phyloP scores from a whole-genome alignment of 106 monocot genomes.

The Triglochin maritima region DNA sequence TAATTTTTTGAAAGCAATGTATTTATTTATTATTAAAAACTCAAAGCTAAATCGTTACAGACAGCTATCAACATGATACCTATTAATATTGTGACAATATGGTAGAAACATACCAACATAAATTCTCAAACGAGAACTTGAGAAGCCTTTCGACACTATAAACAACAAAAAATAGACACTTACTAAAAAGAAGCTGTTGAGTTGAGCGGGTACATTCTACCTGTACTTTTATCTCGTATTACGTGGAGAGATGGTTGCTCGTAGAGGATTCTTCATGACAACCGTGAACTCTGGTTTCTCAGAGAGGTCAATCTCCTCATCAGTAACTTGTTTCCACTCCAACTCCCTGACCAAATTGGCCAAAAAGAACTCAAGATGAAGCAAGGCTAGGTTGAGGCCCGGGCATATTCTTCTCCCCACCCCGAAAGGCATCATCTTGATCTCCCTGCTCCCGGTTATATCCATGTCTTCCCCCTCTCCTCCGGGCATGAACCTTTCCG shows the following conservation, averaged over 20 bases:
- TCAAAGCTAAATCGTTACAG: no score
- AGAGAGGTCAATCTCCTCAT: conserved; percentile 9
- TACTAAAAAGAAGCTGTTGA: no score
- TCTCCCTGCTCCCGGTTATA: conserved; percentile 10
- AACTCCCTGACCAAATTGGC: conserved; percentile 16
- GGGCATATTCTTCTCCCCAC: conserved; percentile 23
- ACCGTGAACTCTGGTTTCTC: conserved; percentile 9
- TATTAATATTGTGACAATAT: no score
- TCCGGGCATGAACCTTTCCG: conserved; percentile 19
- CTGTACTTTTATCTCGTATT: neutral
- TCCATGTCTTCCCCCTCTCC: conserved; percentile 12
- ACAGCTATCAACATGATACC: no score
- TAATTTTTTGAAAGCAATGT: no score
- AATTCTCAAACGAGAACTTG: no score
- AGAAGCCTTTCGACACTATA: no score
- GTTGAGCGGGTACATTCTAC: no score
- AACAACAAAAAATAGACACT: no score
- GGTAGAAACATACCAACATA: no score
- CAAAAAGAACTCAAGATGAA: conserved; percentile 13
- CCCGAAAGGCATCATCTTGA: conserved; percentile 26
- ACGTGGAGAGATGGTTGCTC: conserved; percentile 2
- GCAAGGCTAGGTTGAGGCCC: conserved; percentile 12
- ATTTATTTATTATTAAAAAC: no score
- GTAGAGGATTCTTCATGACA: conserved; percentile 18
- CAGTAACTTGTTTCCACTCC: conserved; percentile 9